Evolutionary conservation across 2,329 filamentous ascomycete species (phyloP).

Genomic region (Basipetospora chlamydospora): DNA sequence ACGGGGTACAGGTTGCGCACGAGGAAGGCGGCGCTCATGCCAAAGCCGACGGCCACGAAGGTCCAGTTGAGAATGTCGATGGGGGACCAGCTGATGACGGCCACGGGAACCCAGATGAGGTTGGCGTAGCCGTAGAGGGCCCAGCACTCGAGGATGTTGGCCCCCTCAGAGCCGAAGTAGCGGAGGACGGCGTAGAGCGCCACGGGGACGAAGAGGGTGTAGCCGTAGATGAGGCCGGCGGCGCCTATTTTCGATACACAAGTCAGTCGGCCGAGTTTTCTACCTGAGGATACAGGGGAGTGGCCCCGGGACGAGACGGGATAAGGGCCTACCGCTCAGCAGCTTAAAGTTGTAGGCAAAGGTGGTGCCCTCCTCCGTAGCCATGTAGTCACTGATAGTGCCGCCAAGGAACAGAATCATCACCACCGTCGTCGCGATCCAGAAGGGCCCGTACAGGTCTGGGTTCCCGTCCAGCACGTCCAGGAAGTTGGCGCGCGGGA

Average conservation of each 20-base stretch:
- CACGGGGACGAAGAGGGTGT: slow-evolving; percentile 76
- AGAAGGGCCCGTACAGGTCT: slow-evolving; percentile 92
- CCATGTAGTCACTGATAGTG: slow-evolving; percentile 84
- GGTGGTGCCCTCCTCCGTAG: slow-evolving; percentile 48
- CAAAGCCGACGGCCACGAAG: slow-evolving; percentile 80
- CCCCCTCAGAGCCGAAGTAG: slow-evolving; percentile 90
- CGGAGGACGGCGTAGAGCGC: slow-evolving; percentile 75
- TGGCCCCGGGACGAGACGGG: too few relatives aligned
- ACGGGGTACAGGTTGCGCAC: slow-evolving; percentile 82
- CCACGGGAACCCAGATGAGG: slow-evolving; percentile 92
- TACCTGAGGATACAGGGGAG: too few relatives aligned
- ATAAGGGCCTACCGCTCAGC: slow-evolving; percentile 55
- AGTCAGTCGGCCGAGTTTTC: too few relatives aligned
- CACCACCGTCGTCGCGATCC: slow-evolving; percentile 96
- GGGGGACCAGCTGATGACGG: slow-evolving; percentile 79
- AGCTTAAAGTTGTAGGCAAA: slow-evolving; percentile 89
- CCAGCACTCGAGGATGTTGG: slow-evolving; percentile 90
- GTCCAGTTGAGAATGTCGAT: slow-evolving; percentile 81
- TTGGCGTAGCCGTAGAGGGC: slow-evolving; percentile 93
- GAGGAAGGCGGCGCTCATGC: slow-evolving; percentile 67
- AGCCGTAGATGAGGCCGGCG: slow-evolving; percentile 87
- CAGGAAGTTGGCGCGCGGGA: slow-evolving; percentile 85
- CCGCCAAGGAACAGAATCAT: slow-evolving; percentile 91
- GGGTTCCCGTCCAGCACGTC: slow-evolving; percentile 95
- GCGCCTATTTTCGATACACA: slow-evolving; percentile 38